Percentiles rank a stretch among this genome's conserved stretches.
Evolutionary conservation across 164 flowering plant species (phyloP).

Genomic region (Nymphaea colorata): DNA sequence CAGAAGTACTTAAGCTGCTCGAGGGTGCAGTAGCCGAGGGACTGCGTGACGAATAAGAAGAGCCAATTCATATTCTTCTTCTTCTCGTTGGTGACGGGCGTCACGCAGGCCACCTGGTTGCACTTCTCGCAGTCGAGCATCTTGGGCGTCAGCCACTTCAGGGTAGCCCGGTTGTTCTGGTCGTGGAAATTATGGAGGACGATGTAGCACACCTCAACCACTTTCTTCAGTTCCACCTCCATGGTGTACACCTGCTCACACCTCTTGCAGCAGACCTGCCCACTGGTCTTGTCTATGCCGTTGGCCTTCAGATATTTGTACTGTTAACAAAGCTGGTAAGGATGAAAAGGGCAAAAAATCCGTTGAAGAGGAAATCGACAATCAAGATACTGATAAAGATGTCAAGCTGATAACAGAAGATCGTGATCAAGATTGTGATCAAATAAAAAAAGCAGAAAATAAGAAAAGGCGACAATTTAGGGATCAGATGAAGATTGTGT

Average conservation of each 20-base stretch:
- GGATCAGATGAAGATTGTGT: too few relatives aligned
- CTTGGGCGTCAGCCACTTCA: constrained; percentile 32
- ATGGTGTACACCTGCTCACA: too few relatives aligned
- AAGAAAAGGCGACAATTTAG: too few relatives aligned
- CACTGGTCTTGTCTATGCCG: constrained; percentile 13
- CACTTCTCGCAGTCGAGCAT: constrained; percentile 34
- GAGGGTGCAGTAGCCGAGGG: constrained; percentile 31
- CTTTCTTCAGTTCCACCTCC: too few relatives aligned
- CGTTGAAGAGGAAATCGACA: too few relatives aligned
- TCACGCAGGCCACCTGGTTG: constrained; percentile 22
- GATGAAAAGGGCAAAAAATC: too few relatives aligned
- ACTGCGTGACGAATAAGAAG: constrained; percentile 30
- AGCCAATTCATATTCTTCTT: constrained; percentile 42
- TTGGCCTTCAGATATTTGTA: constrained; percentile 10
- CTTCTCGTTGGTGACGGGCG: constrained; percentile 33
- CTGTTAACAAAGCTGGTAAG: too few relatives aligned
- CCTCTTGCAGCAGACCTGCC: too few relatives aligned
- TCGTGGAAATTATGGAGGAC: constrained; percentile 7
- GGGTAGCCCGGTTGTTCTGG: constrained; percentile 50
- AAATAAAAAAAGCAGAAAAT: too few relatives aligned
- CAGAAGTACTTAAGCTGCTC: constrained; percentile 35
- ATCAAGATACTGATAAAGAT: too few relatives aligned
- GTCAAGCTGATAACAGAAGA: too few relatives aligned
- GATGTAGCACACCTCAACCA: background rate
- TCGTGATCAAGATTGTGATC: too few relatives aligned